Evolutionary conservation across 345 rosid genomes (phyloP).

Genomic region (Nephelium lappaceum): DNA sequence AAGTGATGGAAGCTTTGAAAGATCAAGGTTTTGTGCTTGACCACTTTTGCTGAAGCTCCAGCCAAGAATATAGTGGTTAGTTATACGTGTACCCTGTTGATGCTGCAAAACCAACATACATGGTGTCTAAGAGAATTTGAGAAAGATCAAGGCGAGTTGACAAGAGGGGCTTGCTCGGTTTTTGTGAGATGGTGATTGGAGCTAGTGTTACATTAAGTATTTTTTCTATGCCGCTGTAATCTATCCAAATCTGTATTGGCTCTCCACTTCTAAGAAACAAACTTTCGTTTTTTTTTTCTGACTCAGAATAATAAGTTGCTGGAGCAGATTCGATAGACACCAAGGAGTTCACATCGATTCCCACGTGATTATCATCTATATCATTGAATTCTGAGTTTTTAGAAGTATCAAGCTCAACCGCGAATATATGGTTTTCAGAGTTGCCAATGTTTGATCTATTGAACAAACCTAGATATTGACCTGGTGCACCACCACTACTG

Average conservation of each 20-base stretch:
- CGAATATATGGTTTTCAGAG: constrained; percentile 43
- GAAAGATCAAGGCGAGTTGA: constrained; percentile 49
- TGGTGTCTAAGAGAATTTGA: constrained; percentile 26
- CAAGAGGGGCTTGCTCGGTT: constrained; percentile 53
- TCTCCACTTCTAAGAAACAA: constrained; percentile 38
- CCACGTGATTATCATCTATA: constrained; percentile 57
- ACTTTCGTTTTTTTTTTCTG: constrained; percentile 38
- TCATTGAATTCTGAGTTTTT: constrained; percentile 42
- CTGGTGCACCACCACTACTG: neutral
- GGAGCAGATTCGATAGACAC: constrained; percentile 34
- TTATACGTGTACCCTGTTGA: constrained; percentile 41
- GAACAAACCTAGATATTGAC: constrained; percentile 35
- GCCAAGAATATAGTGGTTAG: constrained; percentile 52
- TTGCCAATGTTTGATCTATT: constrained; percentile 38
- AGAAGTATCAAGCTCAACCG: constrained; percentile 55
- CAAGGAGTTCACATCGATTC: constrained; percentile 52
- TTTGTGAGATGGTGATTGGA: constrained; percentile 22
- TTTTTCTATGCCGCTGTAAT: constrained; percentile 42
- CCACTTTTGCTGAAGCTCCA: constrained; percentile 66
- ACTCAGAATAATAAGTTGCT: constrained; percentile 41
- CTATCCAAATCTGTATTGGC: constrained; percentile 61
- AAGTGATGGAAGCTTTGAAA: constrained; percentile 46
- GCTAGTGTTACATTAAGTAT: constrained; percentile 51
- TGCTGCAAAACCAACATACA: constrained; percentile 55
- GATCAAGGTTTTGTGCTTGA: constrained; percentile 41